Percentiles rank a stretch among this genome's conserved stretches.
Evolutionary conservation across 2,329 filamentous ascomycete species (phyloP).

Genomic region (Nigrospora osmanthi): DNA sequence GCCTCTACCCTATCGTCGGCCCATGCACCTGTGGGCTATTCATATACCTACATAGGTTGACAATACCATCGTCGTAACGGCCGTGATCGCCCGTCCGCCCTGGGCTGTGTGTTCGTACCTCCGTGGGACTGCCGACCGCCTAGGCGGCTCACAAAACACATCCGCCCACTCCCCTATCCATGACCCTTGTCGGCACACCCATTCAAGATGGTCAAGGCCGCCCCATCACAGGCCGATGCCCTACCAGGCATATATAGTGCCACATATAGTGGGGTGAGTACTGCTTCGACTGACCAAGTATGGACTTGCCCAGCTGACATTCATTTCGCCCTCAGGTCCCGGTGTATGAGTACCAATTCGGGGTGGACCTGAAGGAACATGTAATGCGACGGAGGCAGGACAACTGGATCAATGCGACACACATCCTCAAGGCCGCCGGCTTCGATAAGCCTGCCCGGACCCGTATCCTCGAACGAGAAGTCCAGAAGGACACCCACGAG

Average conservation of each 20-base stretch:
- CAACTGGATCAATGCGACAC: slow-evolving; percentile 99
- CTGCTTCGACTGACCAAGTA: not conserved
- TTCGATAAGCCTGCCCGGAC: slow-evolving; percentile 96
- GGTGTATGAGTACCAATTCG: slow-evolving; percentile 89
- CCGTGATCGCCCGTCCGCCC: too few species aligned
- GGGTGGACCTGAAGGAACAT: slow-evolving; percentile 70
- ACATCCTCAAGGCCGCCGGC: slow-evolving; percentile 93
- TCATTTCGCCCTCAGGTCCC: slow-evolving; percentile 56
- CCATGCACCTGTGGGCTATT: too few species aligned
- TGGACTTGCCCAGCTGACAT: slow-evolving; percentile 1
- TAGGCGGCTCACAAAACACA: too few species aligned
- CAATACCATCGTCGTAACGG: too few species aligned
- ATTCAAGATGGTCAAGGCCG: slow-evolving; percentile 38
- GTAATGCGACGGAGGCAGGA: slow-evolving; percentile 91
- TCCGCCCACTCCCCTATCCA: too few species aligned
- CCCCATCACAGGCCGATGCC: slow-evolving; percentile 14
- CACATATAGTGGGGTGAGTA: slow-evolving; percentile 60
- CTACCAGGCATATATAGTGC: slow-evolving; percentile 55
- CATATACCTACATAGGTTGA: too few species aligned
- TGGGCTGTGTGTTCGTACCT: too few species aligned
- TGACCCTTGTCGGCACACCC: too few species aligned
- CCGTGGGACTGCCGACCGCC: too few species aligned
- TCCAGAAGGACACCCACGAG: slow-evolving; percentile 93
- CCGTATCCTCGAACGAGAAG: slow-evolving; percentile 89
- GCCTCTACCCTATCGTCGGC: too few species aligned